Percentiles rank a stretch among this genome's conserved stretches.
phyloP scores from a whole-genome alignment of 495 filamentous ascomycete genomes.

The Pseudotulostoma volvatum region DNA sequence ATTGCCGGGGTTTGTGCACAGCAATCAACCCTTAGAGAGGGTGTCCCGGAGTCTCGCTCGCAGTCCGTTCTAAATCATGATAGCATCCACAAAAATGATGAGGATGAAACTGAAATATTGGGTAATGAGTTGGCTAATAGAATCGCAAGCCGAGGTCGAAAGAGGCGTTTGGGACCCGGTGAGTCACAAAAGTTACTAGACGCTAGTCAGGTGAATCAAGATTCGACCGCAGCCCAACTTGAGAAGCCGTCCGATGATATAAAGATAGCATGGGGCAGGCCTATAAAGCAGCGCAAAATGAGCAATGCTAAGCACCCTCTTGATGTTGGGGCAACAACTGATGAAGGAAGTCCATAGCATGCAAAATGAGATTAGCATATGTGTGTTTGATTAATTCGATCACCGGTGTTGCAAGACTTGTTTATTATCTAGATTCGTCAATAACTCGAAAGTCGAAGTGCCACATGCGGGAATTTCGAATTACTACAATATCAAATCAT shows the following conservation, averaged over 20 bases:
- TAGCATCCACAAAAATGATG: neutral
- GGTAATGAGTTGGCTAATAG: neutral
- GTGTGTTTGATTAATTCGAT: too few species aligned
- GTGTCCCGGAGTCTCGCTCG: neutral
- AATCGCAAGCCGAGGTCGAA: neutral
- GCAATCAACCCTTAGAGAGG: neutral
- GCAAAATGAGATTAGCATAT: too few species aligned
- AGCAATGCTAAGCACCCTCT: constrained; percentile 16
- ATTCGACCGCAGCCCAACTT: neutral
- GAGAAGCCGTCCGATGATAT: neutral
- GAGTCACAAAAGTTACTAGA: neutral
- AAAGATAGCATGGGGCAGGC: constrained; percentile 7
- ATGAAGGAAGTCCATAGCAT: constrained; percentile 3
- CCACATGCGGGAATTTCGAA: too few species aligned
- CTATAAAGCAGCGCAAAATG: constrained; percentile 14
- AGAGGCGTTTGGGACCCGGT: neutral
- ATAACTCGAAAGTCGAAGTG: too few species aligned
- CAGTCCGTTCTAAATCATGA: neutral
- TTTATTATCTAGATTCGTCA: too few species aligned
- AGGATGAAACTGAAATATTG: neutral
- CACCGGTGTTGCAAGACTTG: too few species aligned
- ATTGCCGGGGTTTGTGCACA: neutral
- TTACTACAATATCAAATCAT: too few species aligned
- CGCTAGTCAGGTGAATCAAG: neutral
- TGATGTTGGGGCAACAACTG: constrained; percentile 14